A percentile compares a stretch with the other conserved stretches of the same genome.
Conservation (phyloP, 2,329 filamentous ascomycete genomes). For the Aureobasidium sp. region DNA sequence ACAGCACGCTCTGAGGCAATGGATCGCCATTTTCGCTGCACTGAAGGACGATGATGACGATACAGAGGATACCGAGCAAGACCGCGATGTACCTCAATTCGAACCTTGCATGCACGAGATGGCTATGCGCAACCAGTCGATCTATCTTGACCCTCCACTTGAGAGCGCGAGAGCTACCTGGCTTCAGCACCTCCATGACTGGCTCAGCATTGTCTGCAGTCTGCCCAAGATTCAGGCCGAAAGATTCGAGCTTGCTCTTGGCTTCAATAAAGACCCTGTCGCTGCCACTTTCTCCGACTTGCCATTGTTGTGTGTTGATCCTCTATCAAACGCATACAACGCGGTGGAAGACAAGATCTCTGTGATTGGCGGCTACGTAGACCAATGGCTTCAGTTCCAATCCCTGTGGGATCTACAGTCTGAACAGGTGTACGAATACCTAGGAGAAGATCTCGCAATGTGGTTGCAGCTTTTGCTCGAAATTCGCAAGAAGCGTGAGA, state of each 20-base stretch:
- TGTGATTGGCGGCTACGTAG: constrained; percentile 76
- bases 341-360: constrained; percentile 75
- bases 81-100: constrained; percentile 55
- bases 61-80: constrained; percentile 27
- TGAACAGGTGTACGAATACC: constrained; percentile 84
- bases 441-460: constrained; percentile 82
- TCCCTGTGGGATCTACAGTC: constrained; percentile 96
- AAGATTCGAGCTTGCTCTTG: constrained; percentile 80
- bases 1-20: constrained; percentile 73
- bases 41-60: constrained; percentile 26
- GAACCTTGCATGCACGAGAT: constrained; percentile 78
- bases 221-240: constrained; percentile 90
- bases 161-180: constrained; percentile 88
- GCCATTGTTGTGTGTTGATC: constrained; percentile 71
- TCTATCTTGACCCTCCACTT: constrained; percentile 88
- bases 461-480: constrained; percentile 97
- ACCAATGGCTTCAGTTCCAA: constrained; percentile 98
- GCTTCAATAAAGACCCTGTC: constrained; percentile 49
- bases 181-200: constrained; percentile 85
- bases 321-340: constrained; percentile 71
- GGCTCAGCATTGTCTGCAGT: constrained; percentile 88
- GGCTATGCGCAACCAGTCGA: constrained; percentile 95
- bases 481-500: constrained; percentile 87
- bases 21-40: constrained; percentile 78
- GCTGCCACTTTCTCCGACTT: constrained; percentile 74